Evolutionary conservation across 163 green algal species (phyloP).

Genomic region (Scenedesmus sp.): DNA sequence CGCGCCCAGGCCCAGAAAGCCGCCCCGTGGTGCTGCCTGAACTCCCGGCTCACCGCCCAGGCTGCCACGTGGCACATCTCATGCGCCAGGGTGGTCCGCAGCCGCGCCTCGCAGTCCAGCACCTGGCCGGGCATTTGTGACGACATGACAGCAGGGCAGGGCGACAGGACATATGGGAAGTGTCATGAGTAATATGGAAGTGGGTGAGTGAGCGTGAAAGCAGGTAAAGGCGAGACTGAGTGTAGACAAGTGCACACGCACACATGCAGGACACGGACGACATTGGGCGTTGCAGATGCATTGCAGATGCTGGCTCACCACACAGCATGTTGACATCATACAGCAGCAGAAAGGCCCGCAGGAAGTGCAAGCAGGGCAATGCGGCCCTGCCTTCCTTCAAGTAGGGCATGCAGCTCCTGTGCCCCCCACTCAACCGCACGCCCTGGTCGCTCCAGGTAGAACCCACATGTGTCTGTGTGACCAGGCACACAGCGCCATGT

Average conservation of each 20-base stretch:
- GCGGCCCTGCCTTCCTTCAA: not conserved
- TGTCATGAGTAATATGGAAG: too few relatives aligned
- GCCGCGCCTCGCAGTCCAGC: constrained; percentile 56
- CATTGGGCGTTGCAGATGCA: too few relatives aligned
- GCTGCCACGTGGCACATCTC: constrained; percentile 79
- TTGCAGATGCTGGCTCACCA: too few relatives aligned
- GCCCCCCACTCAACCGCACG: not conserved
- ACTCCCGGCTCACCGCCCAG: constrained; percentile 62
- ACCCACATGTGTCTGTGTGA: too few relatives aligned
- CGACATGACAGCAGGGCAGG: not conserved
- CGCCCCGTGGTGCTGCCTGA: constrained; percentile 56
- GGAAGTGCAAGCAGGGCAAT: not conserved
- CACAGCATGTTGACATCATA: too few relatives aligned
- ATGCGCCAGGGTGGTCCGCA: constrained; percentile 72
- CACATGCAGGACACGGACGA: too few relatives aligned
- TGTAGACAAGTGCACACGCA: too few relatives aligned
- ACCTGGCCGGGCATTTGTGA: constrained; percentile 11
- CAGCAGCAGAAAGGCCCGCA: too few relatives aligned
- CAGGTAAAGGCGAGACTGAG: too few relatives aligned
- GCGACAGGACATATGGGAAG: too few relatives aligned
- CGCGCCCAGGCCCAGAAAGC: constrained; percentile 63
- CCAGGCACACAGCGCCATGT: not conserved
- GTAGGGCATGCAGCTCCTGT: not conserved
- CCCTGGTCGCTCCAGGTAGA: too few relatives aligned
- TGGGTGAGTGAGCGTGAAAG: too few relatives aligned